phyloP scores from a whole-genome alignment of 2,329 filamentous ascomycete genomes.

The Colletotrichum higginsianum region DNA sequence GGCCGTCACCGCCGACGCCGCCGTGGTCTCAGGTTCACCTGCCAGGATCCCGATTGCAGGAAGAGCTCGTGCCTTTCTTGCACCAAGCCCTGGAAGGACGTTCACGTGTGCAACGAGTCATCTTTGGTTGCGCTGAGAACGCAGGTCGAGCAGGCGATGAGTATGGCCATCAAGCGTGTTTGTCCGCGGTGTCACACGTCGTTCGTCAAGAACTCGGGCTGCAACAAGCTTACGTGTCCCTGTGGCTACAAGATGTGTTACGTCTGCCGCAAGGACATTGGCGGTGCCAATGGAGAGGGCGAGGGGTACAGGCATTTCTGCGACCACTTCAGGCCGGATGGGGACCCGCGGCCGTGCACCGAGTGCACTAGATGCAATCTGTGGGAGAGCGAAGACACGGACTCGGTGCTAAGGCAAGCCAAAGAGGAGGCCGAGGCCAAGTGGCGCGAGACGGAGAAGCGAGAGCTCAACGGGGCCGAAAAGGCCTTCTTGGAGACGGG shows the following conservation, averaged over 20 bases:
- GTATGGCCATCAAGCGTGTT: constrained; percentile 92
- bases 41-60: constrained; percentile 77
- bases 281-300: constrained; percentile 57
- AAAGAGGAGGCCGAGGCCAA: constrained; percentile 79
- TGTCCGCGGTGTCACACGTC: constrained; percentile 92
- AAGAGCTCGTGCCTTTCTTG: constrained; percentile 86
- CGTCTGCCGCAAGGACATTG: constrained; percentile 85
- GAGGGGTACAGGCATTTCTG: constrained; percentile 96
- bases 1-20: constrained; percentile 78
- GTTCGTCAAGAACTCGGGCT: constrained; percentile 94
- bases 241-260: constrained; percentile 99
- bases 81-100: constrained; percentile 85
- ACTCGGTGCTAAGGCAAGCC: constrained; percentile 77
- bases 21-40: constrained; percentile 83
- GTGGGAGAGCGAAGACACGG: constrained; percentile 82
- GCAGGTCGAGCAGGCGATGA: constrained; percentile 93
- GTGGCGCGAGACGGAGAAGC: constrained; percentile 77
- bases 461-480: constrained; percentile 69
- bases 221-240: constrained; percentile 96
- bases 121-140: constrained; percentile 86
- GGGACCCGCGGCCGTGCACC: constrained; percentile 78
- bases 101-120: constrained; percentile 91
- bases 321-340: constrained; percentile 90
- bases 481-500: constrained; percentile 71
- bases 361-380: constrained; percentile 88